Percentiles rank a stretch among this genome's conserved stretches.
phyloP scores from a whole-genome alignment of 106 monocot species.

The Vanilla planifolia region DNA sequence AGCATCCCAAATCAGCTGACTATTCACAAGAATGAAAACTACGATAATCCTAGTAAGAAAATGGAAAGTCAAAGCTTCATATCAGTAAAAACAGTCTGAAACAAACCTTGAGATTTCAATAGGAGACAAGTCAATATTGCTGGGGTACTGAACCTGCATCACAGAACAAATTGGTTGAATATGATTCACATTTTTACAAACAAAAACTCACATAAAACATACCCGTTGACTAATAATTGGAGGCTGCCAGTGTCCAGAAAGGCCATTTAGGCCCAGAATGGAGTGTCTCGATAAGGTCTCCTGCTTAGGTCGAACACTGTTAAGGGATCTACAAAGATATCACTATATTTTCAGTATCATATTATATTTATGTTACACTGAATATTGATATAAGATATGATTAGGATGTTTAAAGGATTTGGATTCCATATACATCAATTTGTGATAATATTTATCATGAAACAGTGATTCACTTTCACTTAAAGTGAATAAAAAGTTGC shows the following conservation, averaged over 20 bases:
- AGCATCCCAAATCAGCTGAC: neutral
- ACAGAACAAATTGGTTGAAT: constrained; percentile 9
- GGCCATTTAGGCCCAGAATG: constrained; percentile 92
- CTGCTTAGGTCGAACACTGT: constrained; percentile 58
- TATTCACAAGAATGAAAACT: neutral
- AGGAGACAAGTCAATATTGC: constrained; percentile 64
- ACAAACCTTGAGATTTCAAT: constrained; percentile 57
- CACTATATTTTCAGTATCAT: no score
- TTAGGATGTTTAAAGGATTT: no score
- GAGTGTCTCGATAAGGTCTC: constrained; percentile 90
- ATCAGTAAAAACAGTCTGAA: constrained; percentile 2
- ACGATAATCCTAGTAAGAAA: neutral
- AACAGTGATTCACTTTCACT: no score
- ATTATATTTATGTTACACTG: no score
- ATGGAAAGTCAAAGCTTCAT: neutral
- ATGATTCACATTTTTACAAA: constrained; percentile 7
- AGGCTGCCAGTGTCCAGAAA: constrained; percentile 74
- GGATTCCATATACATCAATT: no score
- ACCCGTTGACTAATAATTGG: constrained; percentile 50
- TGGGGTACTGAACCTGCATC: constrained; percentile 86
- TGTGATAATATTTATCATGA: no score
- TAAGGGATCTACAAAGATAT: constrained; percentile 50
- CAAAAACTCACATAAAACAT: constrained; percentile 12
- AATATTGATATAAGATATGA: no score
- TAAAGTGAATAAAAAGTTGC: no score